Percentiles rank a stretch among this genome's conserved stretches.
Conservation (phyloP, 2,329 filamentous ascomycete species). For the Salinomyces thailandicus region DNA sequence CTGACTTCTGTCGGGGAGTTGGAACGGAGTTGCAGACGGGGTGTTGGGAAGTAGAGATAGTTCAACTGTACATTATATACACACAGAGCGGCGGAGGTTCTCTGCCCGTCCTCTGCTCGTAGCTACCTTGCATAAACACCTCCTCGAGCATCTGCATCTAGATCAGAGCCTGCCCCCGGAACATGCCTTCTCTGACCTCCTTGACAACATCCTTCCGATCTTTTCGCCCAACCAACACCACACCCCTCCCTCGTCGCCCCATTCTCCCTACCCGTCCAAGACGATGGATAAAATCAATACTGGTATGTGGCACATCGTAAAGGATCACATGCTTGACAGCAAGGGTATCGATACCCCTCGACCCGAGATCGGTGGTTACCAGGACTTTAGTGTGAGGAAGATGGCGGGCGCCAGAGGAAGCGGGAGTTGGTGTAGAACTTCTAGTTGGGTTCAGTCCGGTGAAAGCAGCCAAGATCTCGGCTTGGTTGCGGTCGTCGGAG, state of each 20-base stretch:
- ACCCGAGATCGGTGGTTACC: constrained; percentile 87
- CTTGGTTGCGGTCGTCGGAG: constrained; percentile 64
- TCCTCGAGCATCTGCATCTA: constrained; percentile 21
- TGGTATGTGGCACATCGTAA: constrained; percentile 95
- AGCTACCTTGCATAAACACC: neutral
- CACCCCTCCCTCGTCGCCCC: constrained; percentile 77
- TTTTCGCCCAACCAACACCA: constrained; percentile 81
- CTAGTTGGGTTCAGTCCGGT: constrained; percentile 33
- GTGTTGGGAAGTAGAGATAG: too few relatives aligned
- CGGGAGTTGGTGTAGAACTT: neutral
- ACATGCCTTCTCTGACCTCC: constrained; percentile 72
- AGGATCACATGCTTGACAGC: constrained; percentile 84
- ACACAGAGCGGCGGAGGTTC: too few relatives aligned
- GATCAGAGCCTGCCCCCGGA: constrained; percentile 40
- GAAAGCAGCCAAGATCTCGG: constrained; percentile 67
- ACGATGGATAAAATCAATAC: constrained; percentile 96
- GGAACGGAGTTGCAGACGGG: too few relatives aligned
- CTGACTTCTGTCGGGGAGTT: too few relatives aligned
- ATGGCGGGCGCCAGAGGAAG: constrained; percentile 23
- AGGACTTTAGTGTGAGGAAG: constrained; percentile 78
- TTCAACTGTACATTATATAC: too few relatives aligned
- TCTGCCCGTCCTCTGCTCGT: too few relatives aligned
- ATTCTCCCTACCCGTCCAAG: constrained; percentile 86
- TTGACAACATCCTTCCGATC: constrained; percentile 83
- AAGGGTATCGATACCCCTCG: constrained; percentile 85